These are phyloP conservation scores for Monascus ruber DNA, from an alignment of 2,329 filamentous ascomycete species.

Conservation along the genomic window DNA sequence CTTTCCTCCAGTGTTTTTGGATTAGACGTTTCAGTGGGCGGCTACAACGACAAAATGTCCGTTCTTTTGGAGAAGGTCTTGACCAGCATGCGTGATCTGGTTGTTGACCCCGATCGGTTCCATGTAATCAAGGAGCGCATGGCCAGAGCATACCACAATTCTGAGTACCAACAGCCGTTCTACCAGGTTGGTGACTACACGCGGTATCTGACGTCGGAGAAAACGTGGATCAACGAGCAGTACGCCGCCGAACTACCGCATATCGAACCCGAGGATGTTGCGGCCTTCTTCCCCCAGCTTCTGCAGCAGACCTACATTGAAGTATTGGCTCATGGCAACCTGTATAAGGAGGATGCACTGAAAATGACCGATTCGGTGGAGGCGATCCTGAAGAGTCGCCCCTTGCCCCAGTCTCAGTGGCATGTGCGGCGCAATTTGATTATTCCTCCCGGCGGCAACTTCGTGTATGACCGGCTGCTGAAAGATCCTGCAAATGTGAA, in stretches of 20 bases:
- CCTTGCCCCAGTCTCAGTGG: constrained; percentile 68
- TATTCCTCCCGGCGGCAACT: constrained; percentile 70
- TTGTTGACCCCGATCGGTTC: constrained; percentile 78
- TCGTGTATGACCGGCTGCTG: constrained; percentile 66
- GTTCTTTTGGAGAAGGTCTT: constrained; percentile 86
- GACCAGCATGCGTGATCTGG: constrained; percentile 68
- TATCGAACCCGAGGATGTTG: constrained; percentile 63
- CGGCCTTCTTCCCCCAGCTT: constrained; percentile 66
- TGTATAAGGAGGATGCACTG: constrained; percentile 87
- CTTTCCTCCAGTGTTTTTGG: constrained; percentile 63
- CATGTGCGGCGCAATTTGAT: constrained; percentile 65
- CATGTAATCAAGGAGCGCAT: constrained; percentile 82
- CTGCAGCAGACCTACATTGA: constrained; percentile 80
- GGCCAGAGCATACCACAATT: constrained; percentile 67
- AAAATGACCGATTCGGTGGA: constrained; percentile 76
- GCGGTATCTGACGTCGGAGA: constrained; percentile 66
- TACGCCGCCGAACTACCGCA: constrained; percentile 63
- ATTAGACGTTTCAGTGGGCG: constrained; percentile 65
- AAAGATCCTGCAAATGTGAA: constrained; percentile 85
- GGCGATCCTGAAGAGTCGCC: constrained; percentile 60
- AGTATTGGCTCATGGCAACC: constrained; percentile 76
- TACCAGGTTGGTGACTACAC: constrained; percentile 77
- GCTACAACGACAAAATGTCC: constrained; percentile 93
- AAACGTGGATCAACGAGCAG: constrained; percentile 68
- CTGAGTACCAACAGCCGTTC: constrained; percentile 79